A percentile compares a stretch with the other conserved stretches of the same genome.
Evolutionary conservation across 2,329 filamentous ascomycete genomes (phyloP).

Genomic region (Waltergamsia citrina): DNA sequence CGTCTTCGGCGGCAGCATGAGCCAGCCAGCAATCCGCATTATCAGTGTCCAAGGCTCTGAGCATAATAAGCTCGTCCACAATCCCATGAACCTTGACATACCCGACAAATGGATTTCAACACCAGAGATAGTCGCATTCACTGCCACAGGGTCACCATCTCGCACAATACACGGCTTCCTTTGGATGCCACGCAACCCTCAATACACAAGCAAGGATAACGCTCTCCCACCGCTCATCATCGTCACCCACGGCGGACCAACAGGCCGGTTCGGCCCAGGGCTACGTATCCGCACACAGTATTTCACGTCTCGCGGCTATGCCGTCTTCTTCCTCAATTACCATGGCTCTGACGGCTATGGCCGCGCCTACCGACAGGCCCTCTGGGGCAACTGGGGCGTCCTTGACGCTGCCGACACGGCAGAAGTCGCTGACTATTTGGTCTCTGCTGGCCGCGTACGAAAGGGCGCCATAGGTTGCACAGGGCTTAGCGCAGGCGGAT

Average conservation of each 20-base stretch:
- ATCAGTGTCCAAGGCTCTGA: slow-evolving; percentile 16
- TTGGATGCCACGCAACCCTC: slow-evolving; percentile 37
- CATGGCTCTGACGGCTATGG: slow-evolving; percentile 42
- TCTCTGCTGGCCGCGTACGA: slow-evolving; percentile 22
- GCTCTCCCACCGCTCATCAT: slow-evolving; percentile 35
- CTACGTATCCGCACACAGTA: slow-evolving; percentile 37
- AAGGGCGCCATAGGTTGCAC: slow-evolving; percentile 32
- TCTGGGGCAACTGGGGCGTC: slow-evolving; percentile 40
- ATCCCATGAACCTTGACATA: slow-evolving; percentile 21
- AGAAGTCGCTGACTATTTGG: slow-evolving; percentile 33
- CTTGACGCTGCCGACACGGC: slow-evolving; percentile 40
- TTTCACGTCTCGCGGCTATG: slow-evolving; percentile 44
- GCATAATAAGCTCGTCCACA: slow-evolving; percentile 18
- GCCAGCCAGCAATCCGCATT: slow-evolving; percentile 21
- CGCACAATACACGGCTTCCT: slow-evolving; percentile 34
- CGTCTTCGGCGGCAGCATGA: slow-evolving; percentile 20
- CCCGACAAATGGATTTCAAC: slow-evolving; percentile 20
- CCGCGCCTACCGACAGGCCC: slow-evolving; percentile 34
- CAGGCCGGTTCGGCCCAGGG: slow-evolving; percentile 28
- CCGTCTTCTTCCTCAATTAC: slow-evolving; percentile 40
- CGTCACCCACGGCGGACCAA: slow-evolving; percentile 42
- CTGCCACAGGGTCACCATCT: slow-evolving; percentile 13
- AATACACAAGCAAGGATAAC: slow-evolving; percentile 22
- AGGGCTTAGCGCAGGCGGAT: slow-evolving; percentile 43
- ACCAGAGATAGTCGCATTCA: slow-evolving; percentile 22